Conservation (phyloP, 1,139 yeast species). For the Geotrichum australiense region DNA sequence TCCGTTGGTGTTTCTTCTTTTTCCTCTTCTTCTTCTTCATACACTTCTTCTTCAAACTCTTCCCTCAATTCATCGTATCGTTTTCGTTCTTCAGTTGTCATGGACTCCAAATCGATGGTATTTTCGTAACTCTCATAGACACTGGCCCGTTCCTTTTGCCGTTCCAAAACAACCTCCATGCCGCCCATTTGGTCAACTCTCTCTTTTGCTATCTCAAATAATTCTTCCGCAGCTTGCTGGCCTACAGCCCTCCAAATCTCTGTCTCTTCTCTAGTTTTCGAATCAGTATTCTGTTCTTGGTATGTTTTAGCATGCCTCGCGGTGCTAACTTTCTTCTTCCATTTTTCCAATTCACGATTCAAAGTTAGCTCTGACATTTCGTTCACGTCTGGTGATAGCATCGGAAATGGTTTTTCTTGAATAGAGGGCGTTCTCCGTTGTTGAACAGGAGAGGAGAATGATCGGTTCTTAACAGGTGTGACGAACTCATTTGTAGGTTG, state of each 20-base stretch:
- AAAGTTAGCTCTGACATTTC: constrained; percentile 22
- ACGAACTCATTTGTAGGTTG: constrained; percentile 15
- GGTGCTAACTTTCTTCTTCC: constrained; percentile 28
- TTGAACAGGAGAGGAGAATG: constrained; percentile 25
- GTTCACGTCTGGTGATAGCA: constrained; percentile 21
- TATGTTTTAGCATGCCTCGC: constrained; percentile 37
- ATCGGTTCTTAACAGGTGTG: constrained; percentile 27
- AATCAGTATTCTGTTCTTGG: constrained; percentile 25
- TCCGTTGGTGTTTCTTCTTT: constrained; percentile 30
- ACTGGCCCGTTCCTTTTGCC: constrained; percentile 31
- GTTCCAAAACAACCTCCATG: constrained; percentile 36
- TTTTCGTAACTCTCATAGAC: constrained; percentile 21
- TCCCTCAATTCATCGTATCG: constrained; percentile 21
- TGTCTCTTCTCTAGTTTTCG: constrained; percentile 30
- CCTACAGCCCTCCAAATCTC: constrained; percentile 42
- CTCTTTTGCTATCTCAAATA: constrained; percentile 38
- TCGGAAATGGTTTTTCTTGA: constrained; percentile 30
- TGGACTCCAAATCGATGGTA: constrained; percentile 33
- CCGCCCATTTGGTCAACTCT: constrained; percentile 43
- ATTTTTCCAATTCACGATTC: constrained; percentile 28
- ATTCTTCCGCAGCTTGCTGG: constrained; percentile 39
- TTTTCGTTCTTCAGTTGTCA: constrained; percentile 31
- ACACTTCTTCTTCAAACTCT: constrained; percentile 29
- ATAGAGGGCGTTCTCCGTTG: constrained; percentile 27
- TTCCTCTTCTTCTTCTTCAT: constrained; percentile 27